Conservation (phyloP, 345 rosid genomes). For the Lagerstroemia speciosa region DNA sequence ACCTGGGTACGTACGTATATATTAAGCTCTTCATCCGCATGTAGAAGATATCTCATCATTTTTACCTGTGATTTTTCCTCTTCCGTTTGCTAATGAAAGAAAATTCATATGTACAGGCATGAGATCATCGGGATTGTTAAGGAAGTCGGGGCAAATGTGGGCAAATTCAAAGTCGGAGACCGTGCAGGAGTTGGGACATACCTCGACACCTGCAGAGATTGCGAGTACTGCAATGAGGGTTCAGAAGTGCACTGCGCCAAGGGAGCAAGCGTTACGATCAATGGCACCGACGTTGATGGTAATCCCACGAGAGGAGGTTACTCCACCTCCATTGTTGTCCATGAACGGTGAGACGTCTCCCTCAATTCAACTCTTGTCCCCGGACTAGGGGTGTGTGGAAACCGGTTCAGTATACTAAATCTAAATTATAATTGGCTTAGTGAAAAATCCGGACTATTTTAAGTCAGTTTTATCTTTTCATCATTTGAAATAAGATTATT, state of each 20-base stretch:
- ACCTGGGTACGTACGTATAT: constrained; percentile 53
- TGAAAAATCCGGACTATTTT: too few species aligned
- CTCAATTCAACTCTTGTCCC: constrained; percentile 55
- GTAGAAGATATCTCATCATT: neutral
- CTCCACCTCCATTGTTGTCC: constrained; percentile 65
- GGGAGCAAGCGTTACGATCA: constrained; percentile 46
- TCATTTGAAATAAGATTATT: too few species aligned
- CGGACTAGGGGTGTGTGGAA: constrained; percentile 42
- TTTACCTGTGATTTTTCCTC: neutral
- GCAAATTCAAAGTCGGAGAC: too few species aligned
- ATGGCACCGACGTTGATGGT: constrained; percentile 63
- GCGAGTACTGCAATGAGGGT: constrained; percentile 54
- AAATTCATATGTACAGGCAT: constrained; percentile 34
- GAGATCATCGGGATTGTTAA: constrained; percentile 74
- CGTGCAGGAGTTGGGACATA: constrained; percentile 90
- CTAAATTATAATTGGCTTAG: too few species aligned
- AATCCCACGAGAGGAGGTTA: constrained; percentile 82
- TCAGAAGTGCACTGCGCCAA: constrained; percentile 52
- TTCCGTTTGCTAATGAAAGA: neutral
- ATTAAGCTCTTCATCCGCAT: too few species aligned
- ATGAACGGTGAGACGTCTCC: constrained; percentile 37
- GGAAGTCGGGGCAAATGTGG: constrained; percentile 67
- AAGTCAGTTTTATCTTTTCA: too few species aligned
- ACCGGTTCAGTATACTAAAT: too few species aligned
- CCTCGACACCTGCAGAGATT: constrained; percentile 71